Evolutionary conservation across 331 rosid genomes (phyloP).

Genomic region (Rosa hybrid): DNA sequence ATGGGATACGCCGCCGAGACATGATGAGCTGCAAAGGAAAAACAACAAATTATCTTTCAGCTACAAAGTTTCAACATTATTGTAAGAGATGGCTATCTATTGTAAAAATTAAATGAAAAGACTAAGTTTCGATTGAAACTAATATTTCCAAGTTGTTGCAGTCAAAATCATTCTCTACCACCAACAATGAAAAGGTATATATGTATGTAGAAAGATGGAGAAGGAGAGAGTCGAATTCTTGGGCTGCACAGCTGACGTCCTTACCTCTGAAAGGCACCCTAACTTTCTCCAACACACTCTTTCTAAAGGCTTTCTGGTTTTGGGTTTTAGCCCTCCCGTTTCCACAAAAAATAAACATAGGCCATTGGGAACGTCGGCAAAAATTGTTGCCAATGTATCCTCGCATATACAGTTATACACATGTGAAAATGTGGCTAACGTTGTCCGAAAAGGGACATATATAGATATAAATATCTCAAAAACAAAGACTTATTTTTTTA

Average conservation of each 20-base stretch:
- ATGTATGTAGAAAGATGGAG: neutral
- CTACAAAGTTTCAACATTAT: neutral
- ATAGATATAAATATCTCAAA: neutral
- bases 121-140: neutral
- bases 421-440: neutral
- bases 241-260: neutral
- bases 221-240: neutral
- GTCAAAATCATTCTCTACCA: neutral
- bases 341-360: neutral
- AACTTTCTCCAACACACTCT: neutral
- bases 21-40: constrained; percentile 72
- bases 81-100: neutral
- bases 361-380: neutral
- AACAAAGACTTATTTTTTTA: neutral
- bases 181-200: neutral
- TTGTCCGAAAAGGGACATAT: neutral
- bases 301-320: neutral
- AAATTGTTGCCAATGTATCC: neutral
- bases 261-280: neutral
- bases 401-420: neutral
- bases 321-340: neutral
- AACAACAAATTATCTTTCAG: constrained; percentile 13
- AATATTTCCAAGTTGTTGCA: neutral
- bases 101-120: neutral
- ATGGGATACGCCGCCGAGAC: constrained; percentile 92